Percentiles rank a stretch among this genome's conserved stretches.
phyloP scores from a whole-genome alignment of 2,329 filamentous ascomycete genomes.

The Colletotrichum siamense region DNA sequence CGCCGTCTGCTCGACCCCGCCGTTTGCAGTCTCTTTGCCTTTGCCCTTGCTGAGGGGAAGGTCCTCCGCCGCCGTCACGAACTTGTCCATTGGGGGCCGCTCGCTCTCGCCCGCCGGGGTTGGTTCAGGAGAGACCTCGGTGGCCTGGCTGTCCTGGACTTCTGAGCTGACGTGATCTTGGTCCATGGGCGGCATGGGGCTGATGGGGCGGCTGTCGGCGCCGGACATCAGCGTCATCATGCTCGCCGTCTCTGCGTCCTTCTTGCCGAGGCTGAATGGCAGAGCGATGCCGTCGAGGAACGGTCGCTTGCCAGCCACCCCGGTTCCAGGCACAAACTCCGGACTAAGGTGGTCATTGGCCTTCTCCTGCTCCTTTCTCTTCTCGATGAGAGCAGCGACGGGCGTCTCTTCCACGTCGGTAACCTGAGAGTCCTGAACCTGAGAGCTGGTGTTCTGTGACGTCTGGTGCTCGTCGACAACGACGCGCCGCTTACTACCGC shows the following conservation, averaged over 20 bases:
- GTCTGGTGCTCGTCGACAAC: constrained; percentile 60
- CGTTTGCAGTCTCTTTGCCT: constrained; percentile 2
- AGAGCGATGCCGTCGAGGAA: constrained; percentile 73
- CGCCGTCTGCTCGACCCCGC: not conserved
- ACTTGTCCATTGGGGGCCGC: constrained; percentile 56
- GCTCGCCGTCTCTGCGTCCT: constrained; percentile 68
- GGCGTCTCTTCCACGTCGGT: constrained; percentile 43
- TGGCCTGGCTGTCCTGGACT: not conserved
- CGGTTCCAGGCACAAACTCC: constrained; percentile 49
- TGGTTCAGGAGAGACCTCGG: not conserved
- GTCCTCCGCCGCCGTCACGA: constrained; percentile 58
- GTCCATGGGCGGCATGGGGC: constrained; percentile 24
- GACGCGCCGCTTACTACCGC: constrained; percentile 47
- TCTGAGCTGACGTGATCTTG: not conserved
- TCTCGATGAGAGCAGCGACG: constrained; percentile 48
- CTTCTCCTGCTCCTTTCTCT: constrained; percentile 41
- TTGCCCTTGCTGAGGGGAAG: constrained; percentile 32
- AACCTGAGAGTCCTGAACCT: constrained; percentile 25
- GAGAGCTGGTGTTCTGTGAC: not conserved
- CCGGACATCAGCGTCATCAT: constrained; percentile 69
- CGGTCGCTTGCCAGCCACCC: constrained; percentile 65
- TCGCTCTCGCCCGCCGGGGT: not conserved
- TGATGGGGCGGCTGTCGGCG: constrained; percentile 39
- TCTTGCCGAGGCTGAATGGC: constrained; percentile 71
- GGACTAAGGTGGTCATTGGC: constrained; percentile 46